Evolutionary conservation across 306 rosid species (phyloP).

Genomic region (Cucurbita ficifolia): DNA sequence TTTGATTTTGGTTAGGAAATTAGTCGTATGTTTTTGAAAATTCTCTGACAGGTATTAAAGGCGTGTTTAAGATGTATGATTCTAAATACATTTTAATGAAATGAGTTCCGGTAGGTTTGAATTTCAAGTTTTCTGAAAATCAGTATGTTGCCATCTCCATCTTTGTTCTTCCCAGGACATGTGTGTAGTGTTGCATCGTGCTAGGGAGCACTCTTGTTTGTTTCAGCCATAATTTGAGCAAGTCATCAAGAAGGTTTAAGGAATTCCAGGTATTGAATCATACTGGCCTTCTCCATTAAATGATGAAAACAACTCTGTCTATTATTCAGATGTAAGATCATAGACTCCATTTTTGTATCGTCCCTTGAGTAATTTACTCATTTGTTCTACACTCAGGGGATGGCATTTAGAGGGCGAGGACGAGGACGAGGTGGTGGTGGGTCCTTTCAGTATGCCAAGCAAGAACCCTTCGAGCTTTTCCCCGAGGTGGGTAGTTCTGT

Average conservation of each 20-base stretch:
- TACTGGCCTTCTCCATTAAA: background rate
- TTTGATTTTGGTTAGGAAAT: background rate
- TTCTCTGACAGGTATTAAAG: background rate
- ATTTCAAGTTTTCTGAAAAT: background rate
- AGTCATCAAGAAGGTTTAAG: background rate
- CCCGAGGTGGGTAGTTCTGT: slow-evolving; percentile 5
- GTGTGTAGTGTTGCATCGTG: too few relatives aligned
- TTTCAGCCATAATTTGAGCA: background rate
- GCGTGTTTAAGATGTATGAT: background rate
- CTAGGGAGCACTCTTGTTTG: background rate
- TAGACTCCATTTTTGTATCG: background rate
- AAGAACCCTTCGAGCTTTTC: slow-evolving; percentile 8
- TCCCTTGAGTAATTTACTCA: background rate
- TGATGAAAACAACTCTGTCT: background rate
- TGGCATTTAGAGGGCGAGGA: slow-evolving; percentile 13
- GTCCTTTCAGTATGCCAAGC: slow-evolving; percentile 7
- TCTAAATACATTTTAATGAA: background rate
- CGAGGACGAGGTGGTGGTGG: slow-evolving; percentile 12
- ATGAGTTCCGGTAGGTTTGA: background rate
- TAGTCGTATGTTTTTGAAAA: background rate
- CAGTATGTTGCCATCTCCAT: background rate
- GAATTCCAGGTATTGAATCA: background rate
- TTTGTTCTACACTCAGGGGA: background rate
- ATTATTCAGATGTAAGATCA: background rate
- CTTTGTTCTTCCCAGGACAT: background rate